Evolutionary conservation across 176 grass and related monocot species (phyloP).

Genomic region (Triticum timopheevii): DNA sequence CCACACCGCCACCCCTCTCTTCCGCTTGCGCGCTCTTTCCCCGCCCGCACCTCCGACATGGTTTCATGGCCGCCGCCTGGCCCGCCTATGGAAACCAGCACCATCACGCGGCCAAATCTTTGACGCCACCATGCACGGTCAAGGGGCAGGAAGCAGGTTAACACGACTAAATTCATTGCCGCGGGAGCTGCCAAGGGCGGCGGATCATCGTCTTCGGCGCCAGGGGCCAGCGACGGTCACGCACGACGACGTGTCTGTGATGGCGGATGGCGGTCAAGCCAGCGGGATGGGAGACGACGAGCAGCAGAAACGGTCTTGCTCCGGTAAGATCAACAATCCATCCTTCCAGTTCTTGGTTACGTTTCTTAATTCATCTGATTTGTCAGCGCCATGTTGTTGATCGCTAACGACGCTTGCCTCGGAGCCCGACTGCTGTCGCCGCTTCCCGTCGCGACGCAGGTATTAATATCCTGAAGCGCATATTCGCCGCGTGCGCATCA

Average conservation of each 20-base stretch:
- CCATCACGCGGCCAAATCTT: no score
- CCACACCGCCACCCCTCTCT: no score
- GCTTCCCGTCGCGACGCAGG: background rate
- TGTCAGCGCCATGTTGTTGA: background rate
- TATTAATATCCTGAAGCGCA: slow-evolving; percentile 22
- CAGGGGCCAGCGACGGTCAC: no score
- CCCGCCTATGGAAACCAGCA: no score
- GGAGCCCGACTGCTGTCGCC: background rate
- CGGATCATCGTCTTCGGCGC: background rate
- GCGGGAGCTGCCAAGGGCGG: background rate
- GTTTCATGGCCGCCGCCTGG: no score
- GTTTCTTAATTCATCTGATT: background rate
- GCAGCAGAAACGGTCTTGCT: no score
- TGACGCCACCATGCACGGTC: background rate
- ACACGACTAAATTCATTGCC: background rate
- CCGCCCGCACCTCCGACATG: no score
- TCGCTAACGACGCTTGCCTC: background rate
- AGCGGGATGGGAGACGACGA: no score
- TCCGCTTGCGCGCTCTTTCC: no score
- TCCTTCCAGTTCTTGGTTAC: background rate
- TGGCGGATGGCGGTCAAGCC: background rate
- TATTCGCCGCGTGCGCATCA: background rate
- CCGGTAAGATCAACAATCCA: background rate
- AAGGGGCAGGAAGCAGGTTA: background rate
- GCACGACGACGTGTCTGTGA: background rate